These are phyloP conservation scores for Elongisporangium senticosum DNA, from an alignment of 352 stramenopile species.

Conservation along the genomic window DNA sequence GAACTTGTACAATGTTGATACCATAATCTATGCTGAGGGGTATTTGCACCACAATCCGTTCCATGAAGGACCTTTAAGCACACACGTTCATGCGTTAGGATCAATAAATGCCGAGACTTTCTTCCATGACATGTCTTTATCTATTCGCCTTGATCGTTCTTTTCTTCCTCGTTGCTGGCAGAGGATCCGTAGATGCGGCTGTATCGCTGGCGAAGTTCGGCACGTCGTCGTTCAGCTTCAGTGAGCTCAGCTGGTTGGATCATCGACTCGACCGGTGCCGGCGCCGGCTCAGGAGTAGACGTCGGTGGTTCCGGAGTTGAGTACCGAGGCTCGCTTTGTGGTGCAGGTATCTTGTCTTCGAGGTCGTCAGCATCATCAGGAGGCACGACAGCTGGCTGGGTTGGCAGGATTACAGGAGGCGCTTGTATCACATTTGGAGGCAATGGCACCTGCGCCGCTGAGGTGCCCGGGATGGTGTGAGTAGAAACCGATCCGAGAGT, in stretches of 20 bases:
- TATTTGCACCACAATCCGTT: not conserved
- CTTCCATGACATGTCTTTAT: not conserved
- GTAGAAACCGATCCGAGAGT: not conserved
- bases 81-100: not conserved
- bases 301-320: constrained; percentile 8
- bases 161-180: constrained; percentile 30
- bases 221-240: constrained; percentile 40
- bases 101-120: not conserved
- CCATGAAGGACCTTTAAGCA: too few species aligned
- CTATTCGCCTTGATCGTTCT: constrained; percentile 14
- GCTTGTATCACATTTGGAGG: too few species aligned
- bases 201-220: constrained; percentile 53
- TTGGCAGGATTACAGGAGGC: not conserved
- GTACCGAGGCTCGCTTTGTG: not conserved
- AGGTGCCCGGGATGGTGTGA: not conserved
- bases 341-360: not conserved
- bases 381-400: not conserved
- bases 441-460: not conserved
- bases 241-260: constrained; percentile 32
- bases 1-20: constrained; percentile 40
- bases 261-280: constrained; percentile 20
- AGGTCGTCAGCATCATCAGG: not conserved
- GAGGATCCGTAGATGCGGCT: constrained; percentile 39
- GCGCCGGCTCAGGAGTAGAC: constrained; percentile 3
- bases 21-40: constrained; percentile 39